Evolutionary conservation across 2,329 filamentous ascomycete species (phyloP).

Genomic region (Penicillium corylophilum): DNA sequence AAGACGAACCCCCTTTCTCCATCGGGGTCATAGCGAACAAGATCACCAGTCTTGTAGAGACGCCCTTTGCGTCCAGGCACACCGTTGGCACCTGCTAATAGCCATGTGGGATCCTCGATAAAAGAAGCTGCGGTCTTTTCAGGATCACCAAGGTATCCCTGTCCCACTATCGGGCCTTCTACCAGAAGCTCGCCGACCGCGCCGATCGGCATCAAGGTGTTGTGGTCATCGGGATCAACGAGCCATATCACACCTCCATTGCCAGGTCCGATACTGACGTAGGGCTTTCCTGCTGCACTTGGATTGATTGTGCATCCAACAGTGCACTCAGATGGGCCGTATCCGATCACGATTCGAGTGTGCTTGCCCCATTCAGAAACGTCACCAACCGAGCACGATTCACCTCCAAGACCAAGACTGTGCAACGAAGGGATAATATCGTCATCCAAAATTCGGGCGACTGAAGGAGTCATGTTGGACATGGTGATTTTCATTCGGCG

Average conservation of each 20-base stretch:
- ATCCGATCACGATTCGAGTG: constrained; percentile 10
- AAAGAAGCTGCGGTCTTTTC: constrained; percentile 27
- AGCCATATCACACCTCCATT: constrained; percentile 21
- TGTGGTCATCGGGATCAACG: constrained; percentile 17
- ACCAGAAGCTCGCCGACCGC: constrained; percentile 43
- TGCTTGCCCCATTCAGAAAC: constrained; percentile 9
- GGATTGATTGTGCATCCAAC: constrained; percentile 6
- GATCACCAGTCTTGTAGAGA: constrained; percentile 35
- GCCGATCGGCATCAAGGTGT: constrained; percentile 11
- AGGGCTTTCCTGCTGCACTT: constrained; percentile 11
- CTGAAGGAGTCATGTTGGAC: constrained; percentile 5
- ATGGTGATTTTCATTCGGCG: constrained; percentile 2
- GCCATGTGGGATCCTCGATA: constrained; percentile 23
- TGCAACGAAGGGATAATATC: neutral
- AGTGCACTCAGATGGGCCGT: constrained; percentile 15
- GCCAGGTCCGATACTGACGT: constrained; percentile 17
- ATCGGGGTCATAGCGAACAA: constrained; percentile 28
- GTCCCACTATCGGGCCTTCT: constrained; percentile 42
- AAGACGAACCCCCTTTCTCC: constrained; percentile 24
- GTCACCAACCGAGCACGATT: constrained; percentile 8
- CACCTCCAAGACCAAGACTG: constrained; percentile 7
- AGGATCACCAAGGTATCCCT: constrained; percentile 38
- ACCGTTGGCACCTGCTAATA: neutral
- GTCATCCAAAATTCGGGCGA: constrained; percentile 4
- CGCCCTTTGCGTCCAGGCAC: constrained; percentile 6